These are phyloP conservation scores for Fusarium liriodendri DNA, from an alignment of 2,329 filamentous ascomycete species.

Conservation along the genomic window DNA sequence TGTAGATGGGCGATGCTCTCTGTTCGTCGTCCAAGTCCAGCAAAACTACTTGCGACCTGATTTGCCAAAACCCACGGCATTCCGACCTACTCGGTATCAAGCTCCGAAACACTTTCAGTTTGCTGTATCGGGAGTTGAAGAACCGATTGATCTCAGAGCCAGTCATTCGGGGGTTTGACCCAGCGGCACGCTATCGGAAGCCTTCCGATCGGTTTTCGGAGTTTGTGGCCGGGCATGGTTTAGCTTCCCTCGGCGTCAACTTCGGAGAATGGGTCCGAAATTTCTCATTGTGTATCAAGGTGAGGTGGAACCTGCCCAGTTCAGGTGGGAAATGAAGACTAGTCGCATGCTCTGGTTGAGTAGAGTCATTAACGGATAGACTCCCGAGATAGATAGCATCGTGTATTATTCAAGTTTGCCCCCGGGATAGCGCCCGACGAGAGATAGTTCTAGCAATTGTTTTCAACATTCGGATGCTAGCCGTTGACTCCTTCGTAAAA, in stretches of 20 bases:
- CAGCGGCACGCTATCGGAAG: not conserved
- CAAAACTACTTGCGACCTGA: not conserved
- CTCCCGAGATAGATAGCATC: not conserved
- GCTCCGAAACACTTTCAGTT: not conserved
- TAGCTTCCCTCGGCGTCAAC: not conserved
- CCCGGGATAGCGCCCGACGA: not conserved
- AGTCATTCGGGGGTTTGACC: not conserved
- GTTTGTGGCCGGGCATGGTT: not conserved
- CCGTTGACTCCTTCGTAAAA: not conserved
- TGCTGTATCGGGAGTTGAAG: not conserved
- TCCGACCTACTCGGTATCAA: not conserved
- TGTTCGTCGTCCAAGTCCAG: not conserved
- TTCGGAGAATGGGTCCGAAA: not conserved
- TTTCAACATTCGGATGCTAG: not conserved
- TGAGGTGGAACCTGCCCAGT: not conserved
- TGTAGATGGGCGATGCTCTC: not conserved
- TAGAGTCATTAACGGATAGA: not conserved
- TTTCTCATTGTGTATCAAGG: no score
- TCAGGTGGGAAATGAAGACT: not conserved
- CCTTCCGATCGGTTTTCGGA: not conserved
- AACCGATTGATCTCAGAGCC: not conserved
- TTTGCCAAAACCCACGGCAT: no score
- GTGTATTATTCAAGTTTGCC: not conserved
- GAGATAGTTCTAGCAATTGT: not conserved
- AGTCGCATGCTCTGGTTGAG: not conserved